phyloP scores from a whole-genome alignment of 1,284 basidiomycete genomes.

The Cerrena zonata region DNA sequence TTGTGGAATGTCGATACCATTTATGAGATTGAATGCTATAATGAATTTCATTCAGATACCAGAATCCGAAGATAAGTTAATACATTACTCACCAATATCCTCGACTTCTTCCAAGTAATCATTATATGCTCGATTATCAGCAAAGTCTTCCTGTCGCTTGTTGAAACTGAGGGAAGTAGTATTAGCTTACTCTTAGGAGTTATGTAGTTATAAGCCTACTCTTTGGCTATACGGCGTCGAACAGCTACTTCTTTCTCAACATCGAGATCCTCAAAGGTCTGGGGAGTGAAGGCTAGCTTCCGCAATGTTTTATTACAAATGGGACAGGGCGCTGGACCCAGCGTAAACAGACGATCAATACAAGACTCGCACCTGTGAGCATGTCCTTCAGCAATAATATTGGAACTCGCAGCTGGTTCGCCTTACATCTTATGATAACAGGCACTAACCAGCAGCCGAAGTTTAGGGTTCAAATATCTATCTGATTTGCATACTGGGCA shows the following conservation, averaged over 20 bases:
- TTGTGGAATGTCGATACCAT: conserved; percentile 79
- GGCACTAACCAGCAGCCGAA: conserved; percentile 88
- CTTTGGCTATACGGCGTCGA: conserved; percentile 80
- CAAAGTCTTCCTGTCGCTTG: conserved; percentile 87
- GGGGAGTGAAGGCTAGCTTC: conserved; percentile 90
- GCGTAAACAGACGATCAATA: conserved; percentile 92
- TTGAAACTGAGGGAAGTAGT: conserved; percentile 67
- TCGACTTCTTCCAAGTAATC: conserved; percentile 96
- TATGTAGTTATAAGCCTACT: conserved; percentile 36
- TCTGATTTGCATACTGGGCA: conserved; percentile 98
- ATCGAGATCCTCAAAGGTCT: conserved; percentile 93
- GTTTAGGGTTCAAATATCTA: conserved; percentile 89
- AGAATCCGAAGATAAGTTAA: not conserved
- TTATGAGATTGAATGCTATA: conserved; percentile 90
- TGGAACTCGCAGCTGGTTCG: not conserved
- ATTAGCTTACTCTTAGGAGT: not conserved
- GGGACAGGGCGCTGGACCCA: conserved; percentile 95
- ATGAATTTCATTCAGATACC: not conserved
- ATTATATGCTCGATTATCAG: conserved; percentile 79
- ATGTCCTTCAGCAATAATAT: conserved; percentile 10
- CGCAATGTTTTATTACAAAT: conserved; percentile 86
- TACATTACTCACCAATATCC: conserved; percentile 67
- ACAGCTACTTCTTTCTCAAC: conserved; percentile 97
- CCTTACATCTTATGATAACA: conserved; percentile 97
- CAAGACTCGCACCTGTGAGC: conserved; percentile 86